Evolutionary conservation across 192 early-diverging fungal genomes (phyloP).

Genomic region (Neocallimastix lanati): DNA sequence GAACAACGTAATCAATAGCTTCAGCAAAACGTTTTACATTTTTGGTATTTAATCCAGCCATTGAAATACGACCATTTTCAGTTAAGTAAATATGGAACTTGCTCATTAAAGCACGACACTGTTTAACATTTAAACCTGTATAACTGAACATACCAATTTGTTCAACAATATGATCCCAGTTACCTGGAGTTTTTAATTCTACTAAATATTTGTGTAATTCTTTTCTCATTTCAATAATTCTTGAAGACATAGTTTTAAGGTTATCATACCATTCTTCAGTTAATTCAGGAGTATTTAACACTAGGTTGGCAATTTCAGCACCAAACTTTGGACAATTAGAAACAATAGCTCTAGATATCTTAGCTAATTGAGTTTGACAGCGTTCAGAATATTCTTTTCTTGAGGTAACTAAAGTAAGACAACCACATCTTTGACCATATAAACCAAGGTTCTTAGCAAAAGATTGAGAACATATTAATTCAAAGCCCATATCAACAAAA

Average conservation of each 20-base stretch:
- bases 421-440: slow-evolving; percentile 73
- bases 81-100: slow-evolving; percentile 90
- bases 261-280: slow-evolving; percentile 68
- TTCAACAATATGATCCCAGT: slow-evolving; percentile 84
- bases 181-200: slow-evolving; percentile 66
- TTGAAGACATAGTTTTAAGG: slow-evolving; percentile 63
- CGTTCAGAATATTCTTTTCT: slow-evolving; percentile 23
- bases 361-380: slow-evolving; percentile 68
- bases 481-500: slow-evolving; percentile 81
- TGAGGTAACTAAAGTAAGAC: slow-evolving; percentile 54
- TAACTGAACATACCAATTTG: slow-evolving; percentile 99
- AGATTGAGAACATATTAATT: slow-evolving; percentile 76
- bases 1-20: slow-evolving; percentile 77
- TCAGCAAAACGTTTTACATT: slow-evolving; percentile 82
- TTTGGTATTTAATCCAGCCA: slow-evolving; percentile 75
- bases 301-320: slow-evolving; percentile 61
- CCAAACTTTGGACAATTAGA: slow-evolving; percentile 85
- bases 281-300: slow-evolving; percentile 65
- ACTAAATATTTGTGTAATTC: slow-evolving; percentile 41
- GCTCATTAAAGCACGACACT: slow-evolving; percentile 60
- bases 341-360: slow-evolving; percentile 62
- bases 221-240: slow-evolving; percentile 80
- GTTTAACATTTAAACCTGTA: slow-evolving; percentile 64
- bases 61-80: slow-evolving; percentile 84
- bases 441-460: slow-evolving; percentile 98